Conservation (phyloP, 306 rosid species). For the Oxytropis ochrocephala region DNA sequence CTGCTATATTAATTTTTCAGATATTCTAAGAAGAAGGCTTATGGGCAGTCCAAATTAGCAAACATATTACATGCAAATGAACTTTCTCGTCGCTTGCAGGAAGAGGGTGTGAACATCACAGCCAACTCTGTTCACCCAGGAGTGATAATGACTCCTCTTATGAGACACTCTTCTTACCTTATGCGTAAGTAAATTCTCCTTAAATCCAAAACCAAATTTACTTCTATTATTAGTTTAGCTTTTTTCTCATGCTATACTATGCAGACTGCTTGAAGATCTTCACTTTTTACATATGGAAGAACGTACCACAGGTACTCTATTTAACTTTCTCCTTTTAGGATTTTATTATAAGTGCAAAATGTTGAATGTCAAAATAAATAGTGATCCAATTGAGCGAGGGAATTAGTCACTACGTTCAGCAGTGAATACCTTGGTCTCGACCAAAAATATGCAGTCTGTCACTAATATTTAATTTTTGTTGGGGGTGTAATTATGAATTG, state of each 20-base stretch:
- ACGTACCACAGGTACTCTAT: conserved; percentile 62
- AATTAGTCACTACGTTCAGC: no score
- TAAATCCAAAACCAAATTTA: no score
- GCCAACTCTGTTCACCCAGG: conserved; percentile 91
- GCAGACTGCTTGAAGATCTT: conserved; percentile 49
- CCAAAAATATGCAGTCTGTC: no score
- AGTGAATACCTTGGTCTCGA: no score
- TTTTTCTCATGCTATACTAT: neutral
- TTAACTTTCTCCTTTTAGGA: neutral
- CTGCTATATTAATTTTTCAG: conserved; percentile 33
- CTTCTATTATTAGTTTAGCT: no score
- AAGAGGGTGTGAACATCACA: conserved; percentile 75
- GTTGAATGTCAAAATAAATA: no score
- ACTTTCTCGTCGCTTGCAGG: conserved; percentile 73
- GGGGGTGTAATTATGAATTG: neutral
- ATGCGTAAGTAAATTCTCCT: conserved; percentile 52
- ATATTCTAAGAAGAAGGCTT: conserved; percentile 67
- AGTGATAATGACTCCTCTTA: conserved; percentile 86
- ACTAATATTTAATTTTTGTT: neutral
- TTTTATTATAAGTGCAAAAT: neutral
- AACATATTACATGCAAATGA: conserved; percentile 79
- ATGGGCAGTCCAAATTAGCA: conserved; percentile 91
- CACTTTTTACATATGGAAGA: conserved; percentile 78
- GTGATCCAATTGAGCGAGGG: no score
- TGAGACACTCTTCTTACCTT: conserved; percentile 66